Conservation (phyloP, 2,329 filamentous ascomycete genomes). For the Aplosporella prunicola region DNA sequence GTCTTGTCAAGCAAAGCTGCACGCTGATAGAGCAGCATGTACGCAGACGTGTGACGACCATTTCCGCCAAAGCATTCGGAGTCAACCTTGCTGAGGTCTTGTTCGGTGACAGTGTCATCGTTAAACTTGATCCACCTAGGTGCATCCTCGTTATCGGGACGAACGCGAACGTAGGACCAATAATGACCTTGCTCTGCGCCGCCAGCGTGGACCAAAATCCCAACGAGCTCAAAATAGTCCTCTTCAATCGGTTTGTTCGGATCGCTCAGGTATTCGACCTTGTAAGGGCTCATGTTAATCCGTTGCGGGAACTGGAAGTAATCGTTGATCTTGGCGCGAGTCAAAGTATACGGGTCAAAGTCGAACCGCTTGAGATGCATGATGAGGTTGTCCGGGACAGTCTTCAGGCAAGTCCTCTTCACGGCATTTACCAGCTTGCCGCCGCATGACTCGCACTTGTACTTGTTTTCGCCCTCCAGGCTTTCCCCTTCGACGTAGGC, state of each 20-base stretch:
- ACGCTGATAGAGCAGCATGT: conserved; percentile 96
- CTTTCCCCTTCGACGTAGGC: conserved; percentile 96
- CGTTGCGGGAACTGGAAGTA: conserved; percentile 76
- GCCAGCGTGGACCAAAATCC: conserved; percentile 84
- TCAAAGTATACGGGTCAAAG: conserved; percentile 66
- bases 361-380: conserved; percentile 89
- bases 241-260: conserved; percentile 45
- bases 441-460: conserved; percentile 87
- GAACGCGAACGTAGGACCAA: conserved; percentile 87
- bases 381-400: conserved; percentile 87
- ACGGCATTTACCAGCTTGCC: conserved; percentile 79
- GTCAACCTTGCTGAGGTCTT: conserved; percentile 69
- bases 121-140: conserved; percentile 84
- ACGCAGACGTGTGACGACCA: conserved; percentile 49
- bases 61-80: conserved; percentile 36
- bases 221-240: conserved; percentile 89
- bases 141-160: conserved; percentile 44
- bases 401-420: conserved; percentile 83
- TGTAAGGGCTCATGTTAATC: conserved; percentile 85
- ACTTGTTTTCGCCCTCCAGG: conserved; percentile 97
- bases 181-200: conserved; percentile 94
- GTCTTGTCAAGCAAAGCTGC: conserved; percentile 50
- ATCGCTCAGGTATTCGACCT: conserved; percentile 70
- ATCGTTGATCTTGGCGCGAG: conserved; percentile 90
- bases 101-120: conserved; percentile 69